These are phyloP conservation scores for Friedmanniomyces simplex DNA, from an alignment of 495 filamentous ascomycete genomes.

Conservation along the genomic window DNA sequence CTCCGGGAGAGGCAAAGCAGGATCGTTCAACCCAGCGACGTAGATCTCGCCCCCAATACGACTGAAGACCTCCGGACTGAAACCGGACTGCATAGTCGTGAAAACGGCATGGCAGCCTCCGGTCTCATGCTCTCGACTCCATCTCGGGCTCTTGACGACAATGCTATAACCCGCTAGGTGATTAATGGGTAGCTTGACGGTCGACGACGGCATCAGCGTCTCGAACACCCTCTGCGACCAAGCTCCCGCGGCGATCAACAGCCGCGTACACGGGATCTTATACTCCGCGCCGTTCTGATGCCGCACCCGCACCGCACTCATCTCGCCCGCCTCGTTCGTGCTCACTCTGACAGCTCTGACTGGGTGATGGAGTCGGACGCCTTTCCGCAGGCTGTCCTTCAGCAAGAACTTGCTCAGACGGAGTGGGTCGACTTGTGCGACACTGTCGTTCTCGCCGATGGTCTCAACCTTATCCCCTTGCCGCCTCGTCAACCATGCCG, in stretches of 20 bases:
- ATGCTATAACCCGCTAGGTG: conserved; percentile 64
- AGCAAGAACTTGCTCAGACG: conserved; percentile 55
- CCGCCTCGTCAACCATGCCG: conserved; percentile 50
- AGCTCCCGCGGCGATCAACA: conserved; percentile 58
- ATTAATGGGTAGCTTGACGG: conserved; percentile 41
- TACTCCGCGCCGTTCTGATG: conserved; percentile 40
- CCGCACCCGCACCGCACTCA: conserved; percentile 40
- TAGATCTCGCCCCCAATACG: conserved; percentile 57
- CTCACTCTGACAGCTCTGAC: conserved; percentile 44
- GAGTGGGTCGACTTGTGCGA: conserved; percentile 59
- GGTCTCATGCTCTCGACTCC: conserved; percentile 32
- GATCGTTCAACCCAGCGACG: conserved; percentile 60
- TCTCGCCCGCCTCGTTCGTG: conserved; percentile 35
- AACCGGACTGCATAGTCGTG: conserved; percentile 45
- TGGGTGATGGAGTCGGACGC: conserved; percentile 58
- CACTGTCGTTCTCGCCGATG: conserved; percentile 51
- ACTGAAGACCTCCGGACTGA: conserved; percentile 65
- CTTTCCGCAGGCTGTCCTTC: conserved; percentile 42
- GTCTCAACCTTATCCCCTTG: conserved; percentile 46
- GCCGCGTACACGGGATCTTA: conserved; percentile 29
- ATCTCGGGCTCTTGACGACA: conserved; percentile 52
- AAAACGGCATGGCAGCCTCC: conserved; percentile 59
- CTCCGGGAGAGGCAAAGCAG: conserved; percentile 46
- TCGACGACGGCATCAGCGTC: conserved; percentile 50
- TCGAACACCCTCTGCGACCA: conserved; percentile 58